phyloP scores from a whole-genome alignment of 2,329 filamentous ascomycete genomes.

The Tolypocladium inflatum region DNA sequence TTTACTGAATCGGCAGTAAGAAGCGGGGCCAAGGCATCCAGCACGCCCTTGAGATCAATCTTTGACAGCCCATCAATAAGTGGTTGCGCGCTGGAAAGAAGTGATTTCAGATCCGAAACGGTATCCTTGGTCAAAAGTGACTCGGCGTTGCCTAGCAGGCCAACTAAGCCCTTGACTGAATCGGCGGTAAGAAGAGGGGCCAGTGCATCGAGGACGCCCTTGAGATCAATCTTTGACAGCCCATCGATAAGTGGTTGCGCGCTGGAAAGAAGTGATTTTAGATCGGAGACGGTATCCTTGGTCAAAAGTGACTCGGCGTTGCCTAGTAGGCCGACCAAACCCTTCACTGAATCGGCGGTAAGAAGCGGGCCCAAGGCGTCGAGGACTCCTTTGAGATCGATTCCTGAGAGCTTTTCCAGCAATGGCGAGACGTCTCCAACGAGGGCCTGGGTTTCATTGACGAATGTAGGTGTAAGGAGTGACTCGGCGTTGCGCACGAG shows the following conservation, averaged over 20 bases:
- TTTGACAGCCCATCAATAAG: not conserved
- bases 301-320: not conserved
- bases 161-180: not conserved
- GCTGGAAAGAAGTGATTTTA: not conserved
- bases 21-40: not conserved
- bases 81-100: not conserved
- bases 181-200: not conserved
- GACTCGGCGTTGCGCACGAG: not conserved
- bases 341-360: not conserved
- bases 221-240: not conserved
- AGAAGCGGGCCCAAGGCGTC: not conserved
- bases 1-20: not conserved
- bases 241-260: not conserved
- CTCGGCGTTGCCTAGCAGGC: not conserved
- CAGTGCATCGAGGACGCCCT: not conserved
- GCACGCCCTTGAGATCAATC: not conserved
- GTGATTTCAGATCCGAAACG: not conserved
- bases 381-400: not conserved
- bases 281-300: not conserved
- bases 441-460: not conserved
- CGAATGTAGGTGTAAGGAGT: not conserved
- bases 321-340: not conserved
- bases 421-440: not conserved
- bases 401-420: not conserved
- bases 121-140: not conserved